A percentile compares a stretch with the other conserved stretches of the same genome.
phyloP scores from a whole-genome alignment of 371 early-diverging fungal species.

The Mucor plumbeus region DNA sequence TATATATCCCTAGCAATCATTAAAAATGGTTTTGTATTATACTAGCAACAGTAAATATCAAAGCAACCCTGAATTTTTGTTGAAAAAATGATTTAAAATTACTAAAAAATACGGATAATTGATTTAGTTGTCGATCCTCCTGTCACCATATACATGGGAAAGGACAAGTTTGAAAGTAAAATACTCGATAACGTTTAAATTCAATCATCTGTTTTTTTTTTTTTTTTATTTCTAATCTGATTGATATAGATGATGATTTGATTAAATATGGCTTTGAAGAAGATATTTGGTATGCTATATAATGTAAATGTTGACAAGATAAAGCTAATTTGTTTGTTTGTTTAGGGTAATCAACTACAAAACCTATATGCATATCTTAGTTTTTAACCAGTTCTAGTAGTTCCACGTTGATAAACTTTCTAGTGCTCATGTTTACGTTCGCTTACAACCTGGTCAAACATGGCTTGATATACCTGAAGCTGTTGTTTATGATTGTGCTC shows the following conservation, averaged over 20 bases:
- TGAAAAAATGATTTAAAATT: background rate
- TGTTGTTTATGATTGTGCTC: conserved; percentile 87
- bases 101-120: background rate
- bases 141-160: conserved; percentile 93
- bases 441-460: conserved; percentile 71
- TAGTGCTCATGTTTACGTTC: conserved; percentile 96
- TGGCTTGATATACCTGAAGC: conserved; percentile 82
- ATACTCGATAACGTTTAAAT: background rate
- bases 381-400: conserved; percentile 33
- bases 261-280: conserved; percentile 94
- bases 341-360: conserved; percentile 12
- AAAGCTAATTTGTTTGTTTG: background rate
- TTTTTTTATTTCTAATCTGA: background rate
- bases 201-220: background rate
- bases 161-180: conserved; percentile 94
- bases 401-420: conserved; percentile 98
- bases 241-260: conserved; percentile 82
- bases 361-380: background rate
- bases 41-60: conserved; percentile 28
- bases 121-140: conserved; percentile 72
- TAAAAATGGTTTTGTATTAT: conserved; percentile 31
- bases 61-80: background rate
- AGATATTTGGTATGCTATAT: conserved; percentile 79
- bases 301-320: background rate
- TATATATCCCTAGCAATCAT: background rate